phyloP scores from a whole-genome alignment of 148 eudicot species.

The Cornus florida region DNA sequence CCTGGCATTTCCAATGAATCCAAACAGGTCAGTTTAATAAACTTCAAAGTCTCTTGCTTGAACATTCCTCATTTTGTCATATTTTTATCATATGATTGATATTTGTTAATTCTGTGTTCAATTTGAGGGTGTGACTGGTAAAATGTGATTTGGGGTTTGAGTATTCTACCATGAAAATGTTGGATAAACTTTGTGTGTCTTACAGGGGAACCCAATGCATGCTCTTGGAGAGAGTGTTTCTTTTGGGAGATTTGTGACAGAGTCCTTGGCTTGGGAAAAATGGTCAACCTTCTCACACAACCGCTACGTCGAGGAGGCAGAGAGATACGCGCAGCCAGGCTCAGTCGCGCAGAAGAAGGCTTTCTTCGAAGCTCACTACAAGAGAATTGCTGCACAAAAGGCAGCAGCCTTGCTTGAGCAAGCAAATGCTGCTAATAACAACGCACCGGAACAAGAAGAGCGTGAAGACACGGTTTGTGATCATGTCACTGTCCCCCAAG shows the following conservation, averaged over 20 bases:
- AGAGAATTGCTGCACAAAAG: constrained; percentile 78
- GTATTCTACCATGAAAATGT: no score
- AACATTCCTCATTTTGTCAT: not conserved
- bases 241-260: constrained; percentile 73
- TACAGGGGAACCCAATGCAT: constrained; percentile 56
- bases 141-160: not conserved
- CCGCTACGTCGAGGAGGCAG: constrained; percentile 77
- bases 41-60: not conserved
- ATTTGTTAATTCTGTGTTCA: no score
- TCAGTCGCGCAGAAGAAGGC: constrained; percentile 95
- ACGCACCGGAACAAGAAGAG: not conserved
- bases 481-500: not conserved
- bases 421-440: constrained; percentile 22
- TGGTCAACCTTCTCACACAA: constrained; percentile 82
- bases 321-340: constrained; percentile 76
- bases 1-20: constrained; percentile 32
- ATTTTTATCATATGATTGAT: not conserved
- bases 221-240: constrained; percentile 71
- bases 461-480: constrained; percentile 7
- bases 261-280: constrained; percentile 86
- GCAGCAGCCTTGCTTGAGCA: constrained; percentile 79
- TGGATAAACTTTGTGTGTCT: not conserved
- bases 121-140: no score
- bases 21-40: constrained; percentile 34
- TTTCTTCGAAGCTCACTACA: constrained; percentile 95